phyloP scores from a whole-genome alignment of 345 rosid genomes.

The Noccaea caerulescens region DNA sequence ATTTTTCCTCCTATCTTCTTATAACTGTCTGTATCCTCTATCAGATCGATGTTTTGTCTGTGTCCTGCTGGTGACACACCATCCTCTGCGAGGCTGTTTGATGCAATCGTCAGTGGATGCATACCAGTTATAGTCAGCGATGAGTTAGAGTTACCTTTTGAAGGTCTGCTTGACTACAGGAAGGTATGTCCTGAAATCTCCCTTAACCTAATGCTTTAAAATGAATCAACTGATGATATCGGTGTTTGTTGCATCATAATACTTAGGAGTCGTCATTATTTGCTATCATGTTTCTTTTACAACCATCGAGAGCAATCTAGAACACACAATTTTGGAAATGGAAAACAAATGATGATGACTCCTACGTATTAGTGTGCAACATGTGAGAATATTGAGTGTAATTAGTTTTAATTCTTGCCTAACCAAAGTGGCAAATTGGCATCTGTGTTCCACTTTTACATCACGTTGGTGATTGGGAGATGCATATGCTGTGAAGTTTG shows the following conservation, averaged over 20 bases:
- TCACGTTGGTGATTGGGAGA: not conserved
- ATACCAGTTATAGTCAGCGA: slow-evolving; percentile 87
- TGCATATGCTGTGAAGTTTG: not conserved
- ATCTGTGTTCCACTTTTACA: not conserved
- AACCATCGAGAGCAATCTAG: too few species aligned
- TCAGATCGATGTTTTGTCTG: slow-evolving; percentile 78
- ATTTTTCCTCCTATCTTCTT: not conserved
- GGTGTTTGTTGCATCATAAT: not conserved
- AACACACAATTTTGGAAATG: too few species aligned
- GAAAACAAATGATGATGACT: too few species aligned
- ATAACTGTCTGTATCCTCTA: slow-evolving; percentile 11
- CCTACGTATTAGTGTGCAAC: too few species aligned
- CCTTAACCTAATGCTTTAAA: not conserved
- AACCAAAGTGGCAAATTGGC: not conserved
- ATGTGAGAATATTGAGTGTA: not conserved
- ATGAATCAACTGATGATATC: not conserved
- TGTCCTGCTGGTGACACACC: slow-evolving; percentile 96
- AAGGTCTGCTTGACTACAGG: slow-evolving; percentile 79
- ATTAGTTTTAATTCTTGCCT: not conserved
- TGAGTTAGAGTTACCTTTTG: slow-evolving; percentile 88
- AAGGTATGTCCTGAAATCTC: slow-evolving; percentile 50
- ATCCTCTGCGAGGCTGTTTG: slow-evolving; percentile 86
- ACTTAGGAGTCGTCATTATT: not conserved
- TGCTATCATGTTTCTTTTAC: not conserved
- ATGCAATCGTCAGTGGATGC: slow-evolving; percentile 91